A percentile compares a stretch with the other conserved stretches of the same genome.
phyloP scores from a whole-genome alignment of 2,329 filamentous ascomycete genomes.

The Cladosporium sp. region DNA sequence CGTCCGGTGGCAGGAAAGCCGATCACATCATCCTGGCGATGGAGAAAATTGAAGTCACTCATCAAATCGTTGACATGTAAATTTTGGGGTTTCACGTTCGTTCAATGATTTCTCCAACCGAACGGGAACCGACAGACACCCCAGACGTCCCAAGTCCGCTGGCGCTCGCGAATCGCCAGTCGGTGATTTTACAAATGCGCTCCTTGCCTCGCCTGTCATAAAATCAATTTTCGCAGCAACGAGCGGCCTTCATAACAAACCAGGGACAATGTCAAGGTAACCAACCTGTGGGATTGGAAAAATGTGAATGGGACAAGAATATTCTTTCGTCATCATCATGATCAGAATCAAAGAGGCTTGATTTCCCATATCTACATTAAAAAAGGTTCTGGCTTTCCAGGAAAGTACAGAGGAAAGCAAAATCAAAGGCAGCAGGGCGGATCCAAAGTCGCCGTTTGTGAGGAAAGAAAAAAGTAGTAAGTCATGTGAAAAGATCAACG shows the following conservation, averaged over 20 bases:
- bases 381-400: not conserved
- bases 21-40: not conserved
- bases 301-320: not conserved
- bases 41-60: not conserved
- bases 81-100: not conserved
- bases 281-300: too few relatives aligned
- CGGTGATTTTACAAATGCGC: too few relatives aligned
- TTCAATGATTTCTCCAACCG: too few relatives aligned
- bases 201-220: too few relatives aligned
- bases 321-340: not conserved
- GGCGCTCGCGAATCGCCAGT: too few relatives aligned
- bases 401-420: not conserved
- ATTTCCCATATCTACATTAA: slow-evolving; percentile 11
- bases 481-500: too few relatives aligned
- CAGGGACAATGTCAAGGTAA: too few relatives aligned
- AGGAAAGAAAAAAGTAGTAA: too few relatives aligned
- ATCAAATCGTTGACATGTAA: not conserved
- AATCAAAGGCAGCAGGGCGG: not conserved
- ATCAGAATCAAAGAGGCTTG: not conserved
- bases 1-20: not conserved
- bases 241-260: too few relatives aligned
- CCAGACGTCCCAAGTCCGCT: too few relatives aligned
- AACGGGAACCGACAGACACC: too few relatives aligned
- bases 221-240: too few relatives aligned
- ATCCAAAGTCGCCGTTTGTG: not conserved